phyloP scores from a whole-genome alignment of 2,329 filamentous ascomycete species.

The Chrysosphaeria jannelii region DNA sequence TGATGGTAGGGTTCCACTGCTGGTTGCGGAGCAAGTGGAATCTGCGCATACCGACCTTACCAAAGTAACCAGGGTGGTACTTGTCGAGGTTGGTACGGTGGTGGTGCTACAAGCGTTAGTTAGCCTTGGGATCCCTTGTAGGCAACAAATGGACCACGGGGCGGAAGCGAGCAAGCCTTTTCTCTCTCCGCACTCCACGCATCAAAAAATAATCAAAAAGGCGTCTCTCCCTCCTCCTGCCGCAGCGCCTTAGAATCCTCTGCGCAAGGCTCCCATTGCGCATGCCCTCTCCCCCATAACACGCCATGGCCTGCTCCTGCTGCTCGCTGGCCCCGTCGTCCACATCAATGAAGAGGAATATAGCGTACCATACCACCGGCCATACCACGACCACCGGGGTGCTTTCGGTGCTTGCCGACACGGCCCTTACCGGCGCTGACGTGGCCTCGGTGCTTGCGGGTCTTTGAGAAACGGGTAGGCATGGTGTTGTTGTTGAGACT shows the following conservation, averaged over 20 bases:
- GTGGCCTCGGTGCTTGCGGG: slow-evolving; percentile 76
- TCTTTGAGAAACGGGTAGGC: slow-evolving; percentile 49
- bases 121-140: too few species aligned
- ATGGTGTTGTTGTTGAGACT: slow-evolving; percentile 4
- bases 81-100: slow-evolving; percentile 63
- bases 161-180: too few species aligned
- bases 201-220: too few species aligned
- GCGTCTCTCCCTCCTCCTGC: too few species aligned
- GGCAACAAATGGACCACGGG: too few species aligned
- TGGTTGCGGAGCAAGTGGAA: slow-evolving; percentile 93
- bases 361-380: slow-evolving; percentile 41
- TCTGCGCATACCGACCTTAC: slow-evolving; percentile 83
- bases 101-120: slow-evolving; percentile 31
- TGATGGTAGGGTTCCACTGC: slow-evolving; percentile 97
- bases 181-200: too few species aligned
- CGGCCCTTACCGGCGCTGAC: slow-evolving; percentile 96
- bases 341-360: too few species aligned
- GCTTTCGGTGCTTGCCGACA: slow-evolving; percentile 97
- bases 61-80: slow-evolving; percentile 98
- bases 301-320: too few species aligned
- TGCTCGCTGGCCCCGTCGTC: too few species aligned
- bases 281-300: too few species aligned
- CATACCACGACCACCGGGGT: slow-evolving; percentile 53
- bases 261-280: too few species aligned
- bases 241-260: too few species aligned